Evolutionary conservation across 2,329 filamentous ascomycete genomes (phyloP).

Genomic region (Curvularia spicifera): DNA sequence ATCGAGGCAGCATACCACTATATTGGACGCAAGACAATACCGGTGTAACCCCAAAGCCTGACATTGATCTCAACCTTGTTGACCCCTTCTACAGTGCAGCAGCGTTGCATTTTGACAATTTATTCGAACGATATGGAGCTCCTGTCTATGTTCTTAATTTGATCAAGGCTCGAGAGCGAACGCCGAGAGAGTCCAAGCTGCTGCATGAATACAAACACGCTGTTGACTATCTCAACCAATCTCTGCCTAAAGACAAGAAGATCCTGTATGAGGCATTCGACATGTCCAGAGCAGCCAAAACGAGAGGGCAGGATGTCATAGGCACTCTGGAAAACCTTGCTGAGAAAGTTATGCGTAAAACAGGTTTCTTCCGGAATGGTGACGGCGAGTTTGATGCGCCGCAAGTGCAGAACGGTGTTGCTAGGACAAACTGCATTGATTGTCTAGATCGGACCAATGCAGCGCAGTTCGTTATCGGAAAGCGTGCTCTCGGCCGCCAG

Average conservation of each 20-base stretch:
- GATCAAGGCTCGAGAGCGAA: slow-evolving; percentile 83
- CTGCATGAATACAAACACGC: slow-evolving; percentile 86
- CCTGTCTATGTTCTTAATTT: slow-evolving; percentile 92
- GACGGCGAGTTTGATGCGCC: slow-evolving; percentile 70
- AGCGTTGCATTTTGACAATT: slow-evolving; percentile 90
- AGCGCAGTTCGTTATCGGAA: slow-evolving; percentile 96
- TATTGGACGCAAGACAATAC: slow-evolving; percentile 98
- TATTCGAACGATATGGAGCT: slow-evolving; percentile 91
- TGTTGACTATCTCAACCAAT: slow-evolving; percentile 92
- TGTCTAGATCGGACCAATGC: slow-evolving; percentile 97
- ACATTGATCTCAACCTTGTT: slow-evolving; percentile 92
- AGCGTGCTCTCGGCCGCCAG: slow-evolving; percentile 89
- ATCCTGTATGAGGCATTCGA: slow-evolving; percentile 97
- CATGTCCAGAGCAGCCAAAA: slow-evolving; percentile 95
- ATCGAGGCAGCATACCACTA: slow-evolving; percentile 93
- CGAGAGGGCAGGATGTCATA: slow-evolving; percentile 90
- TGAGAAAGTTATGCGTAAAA: slow-evolving; percentile 81
- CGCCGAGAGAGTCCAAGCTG: slow-evolving; percentile 88
- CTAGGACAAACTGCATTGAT: slow-evolving; percentile 96
- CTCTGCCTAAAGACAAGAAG: slow-evolving; percentile 79
- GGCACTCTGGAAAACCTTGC: slow-evolving; percentile 88
- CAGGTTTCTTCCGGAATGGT: slow-evolving; percentile 95
- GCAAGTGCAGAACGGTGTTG: slow-evolving; percentile 86
- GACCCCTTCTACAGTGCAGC: slow-evolving; percentile 96
- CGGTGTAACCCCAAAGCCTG: slow-evolving; percentile 93